Evolutionary conservation across 495 filamentous ascomycete species (phyloP).

Genomic region (Stereocaulon alpinum): DNA sequence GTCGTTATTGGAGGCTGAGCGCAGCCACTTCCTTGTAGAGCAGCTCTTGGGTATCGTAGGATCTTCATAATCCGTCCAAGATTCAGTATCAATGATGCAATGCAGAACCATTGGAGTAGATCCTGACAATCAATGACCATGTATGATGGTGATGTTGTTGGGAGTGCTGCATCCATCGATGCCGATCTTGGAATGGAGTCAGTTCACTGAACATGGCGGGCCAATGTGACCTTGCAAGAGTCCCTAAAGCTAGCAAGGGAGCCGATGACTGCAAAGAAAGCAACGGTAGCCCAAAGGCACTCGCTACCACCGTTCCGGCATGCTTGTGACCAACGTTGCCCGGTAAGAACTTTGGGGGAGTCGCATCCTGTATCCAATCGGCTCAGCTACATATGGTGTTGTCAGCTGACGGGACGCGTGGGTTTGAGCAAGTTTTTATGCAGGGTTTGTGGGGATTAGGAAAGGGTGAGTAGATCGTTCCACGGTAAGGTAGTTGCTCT

Average conservation of each 20-base stretch:
- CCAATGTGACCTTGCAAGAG: no score
- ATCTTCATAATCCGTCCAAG: no score
- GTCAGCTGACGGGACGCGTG: constrained; percentile 1
- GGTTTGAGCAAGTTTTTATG: constrained; percentile 4
- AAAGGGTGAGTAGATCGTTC: not conserved
- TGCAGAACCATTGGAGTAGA: no score
- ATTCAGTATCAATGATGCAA: no score
- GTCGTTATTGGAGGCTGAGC: no score
- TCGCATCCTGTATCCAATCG: not conserved
- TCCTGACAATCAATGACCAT: no score
- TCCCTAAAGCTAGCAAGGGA: not conserved
- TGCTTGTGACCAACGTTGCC: not conserved
- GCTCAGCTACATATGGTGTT: not conserved
- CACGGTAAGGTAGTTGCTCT: not conserved
- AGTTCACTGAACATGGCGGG: no score
- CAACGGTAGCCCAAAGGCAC: not conserved
- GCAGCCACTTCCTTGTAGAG: no score
- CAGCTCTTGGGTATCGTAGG: no score
- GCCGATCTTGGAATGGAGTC: no score
- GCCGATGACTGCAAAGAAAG: not conserved
- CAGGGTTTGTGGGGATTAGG: not conserved
- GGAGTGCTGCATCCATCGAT: no score
- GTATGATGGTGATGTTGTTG: no score
- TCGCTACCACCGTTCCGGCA: not conserved
- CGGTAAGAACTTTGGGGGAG: not conserved